phyloP scores from a whole-genome alignment of 148 eudicot genomes.

The Amaranthus cruentus region DNA sequence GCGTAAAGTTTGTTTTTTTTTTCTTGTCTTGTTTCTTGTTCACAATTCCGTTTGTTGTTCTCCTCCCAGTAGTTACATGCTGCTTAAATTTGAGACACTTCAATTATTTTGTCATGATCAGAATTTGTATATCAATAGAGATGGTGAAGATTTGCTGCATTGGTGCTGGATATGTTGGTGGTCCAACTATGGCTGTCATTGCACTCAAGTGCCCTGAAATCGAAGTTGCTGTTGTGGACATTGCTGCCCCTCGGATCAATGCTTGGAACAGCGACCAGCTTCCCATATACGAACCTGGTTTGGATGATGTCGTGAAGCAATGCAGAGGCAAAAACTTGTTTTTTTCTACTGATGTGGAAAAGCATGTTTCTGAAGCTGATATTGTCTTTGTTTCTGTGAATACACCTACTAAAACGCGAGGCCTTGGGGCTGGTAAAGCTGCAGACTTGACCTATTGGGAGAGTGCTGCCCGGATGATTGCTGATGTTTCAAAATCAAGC shows the following conservation, averaged over 20 bases:
- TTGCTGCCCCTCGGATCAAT: constrained; percentile 51
- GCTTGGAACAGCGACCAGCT: constrained; percentile 80
- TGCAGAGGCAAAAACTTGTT: constrained; percentile 70
- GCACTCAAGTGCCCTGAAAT: constrained; percentile 68
- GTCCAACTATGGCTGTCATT: constrained; percentile 83
- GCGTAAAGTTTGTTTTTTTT: background rate
- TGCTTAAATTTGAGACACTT: too few relatives aligned
- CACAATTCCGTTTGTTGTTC: background rate
- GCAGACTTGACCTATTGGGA: constrained; percentile 82
- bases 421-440: constrained; percentile 80
- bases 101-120: constrained; percentile 7
- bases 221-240: constrained; percentile 65
- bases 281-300: constrained; percentile 77
- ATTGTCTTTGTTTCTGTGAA: constrained; percentile 75
- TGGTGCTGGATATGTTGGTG: constrained; percentile 85
- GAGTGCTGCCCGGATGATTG: constrained; percentile 80
- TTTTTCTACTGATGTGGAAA: constrained; percentile 64
- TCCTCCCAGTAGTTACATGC: background rate
- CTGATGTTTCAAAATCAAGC: constrained; percentile 72
- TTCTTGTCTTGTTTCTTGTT: background rate
- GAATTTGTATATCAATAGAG: constrained; percentile 15
- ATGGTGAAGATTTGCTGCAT: constrained; percentile 84
- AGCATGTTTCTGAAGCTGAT: constrained; percentile 64
- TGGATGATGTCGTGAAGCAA: constrained; percentile 66
- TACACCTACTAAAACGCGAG: constrained; percentile 69